Percentiles rank a stretch among this genome's conserved stretches.
phyloP scores from a whole-genome alignment of 768 basidiomycete genomes.

The Boletellus ananiceps region DNA sequence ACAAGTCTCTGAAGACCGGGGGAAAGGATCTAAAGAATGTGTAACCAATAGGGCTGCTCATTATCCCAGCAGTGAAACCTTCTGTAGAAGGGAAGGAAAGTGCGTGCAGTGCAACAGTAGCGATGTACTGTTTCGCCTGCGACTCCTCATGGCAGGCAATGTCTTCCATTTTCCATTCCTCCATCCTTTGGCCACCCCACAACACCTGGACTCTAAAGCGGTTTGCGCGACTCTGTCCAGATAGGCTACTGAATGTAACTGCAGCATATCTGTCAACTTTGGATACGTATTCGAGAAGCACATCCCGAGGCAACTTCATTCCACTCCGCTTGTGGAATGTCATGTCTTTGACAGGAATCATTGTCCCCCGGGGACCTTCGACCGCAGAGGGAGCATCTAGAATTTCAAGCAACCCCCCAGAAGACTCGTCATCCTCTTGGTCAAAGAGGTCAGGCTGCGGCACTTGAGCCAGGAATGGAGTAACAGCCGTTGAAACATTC shows the following conservation, averaged over 20 bases:
- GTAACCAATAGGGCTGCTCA: slow-evolving; percentile 41
- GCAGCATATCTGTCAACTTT: slow-evolving; percentile 74
- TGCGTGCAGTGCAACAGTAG: slow-evolving; percentile 79
- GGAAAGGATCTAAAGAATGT: slow-evolving; percentile 82
- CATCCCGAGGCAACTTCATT: slow-evolving; percentile 70
- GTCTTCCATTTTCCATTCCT: slow-evolving; percentile 79
- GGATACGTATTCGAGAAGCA: slow-evolving; percentile 63
- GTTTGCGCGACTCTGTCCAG: slow-evolving; percentile 68
- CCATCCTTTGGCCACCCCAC: slow-evolving; percentile 59
- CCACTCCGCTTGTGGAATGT: slow-evolving; percentile 78
- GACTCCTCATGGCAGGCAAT: slow-evolving; percentile 70
- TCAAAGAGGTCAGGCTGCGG: slow-evolving; percentile 46
- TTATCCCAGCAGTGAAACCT: slow-evolving; percentile 57
- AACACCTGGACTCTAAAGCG: slow-evolving; percentile 68
- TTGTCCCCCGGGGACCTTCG: slow-evolving; percentile 50
- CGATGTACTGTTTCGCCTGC: slow-evolving; percentile 89
- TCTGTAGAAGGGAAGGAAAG: slow-evolving; percentile 60
- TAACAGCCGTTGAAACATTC: neutral
- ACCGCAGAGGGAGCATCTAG: slow-evolving; percentile 63
- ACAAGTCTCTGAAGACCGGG: slow-evolving; percentile 78
- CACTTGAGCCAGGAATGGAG: neutral
- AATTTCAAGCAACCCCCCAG: slow-evolving; percentile 66
- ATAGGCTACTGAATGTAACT: slow-evolving; percentile 60
- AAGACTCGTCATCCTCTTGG: slow-evolving; percentile 44
- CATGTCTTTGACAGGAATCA: slow-evolving; percentile 64